phyloP scores from a whole-genome alignment of 2,329 filamentous ascomycete species.

The Xylaria digitata region DNA sequence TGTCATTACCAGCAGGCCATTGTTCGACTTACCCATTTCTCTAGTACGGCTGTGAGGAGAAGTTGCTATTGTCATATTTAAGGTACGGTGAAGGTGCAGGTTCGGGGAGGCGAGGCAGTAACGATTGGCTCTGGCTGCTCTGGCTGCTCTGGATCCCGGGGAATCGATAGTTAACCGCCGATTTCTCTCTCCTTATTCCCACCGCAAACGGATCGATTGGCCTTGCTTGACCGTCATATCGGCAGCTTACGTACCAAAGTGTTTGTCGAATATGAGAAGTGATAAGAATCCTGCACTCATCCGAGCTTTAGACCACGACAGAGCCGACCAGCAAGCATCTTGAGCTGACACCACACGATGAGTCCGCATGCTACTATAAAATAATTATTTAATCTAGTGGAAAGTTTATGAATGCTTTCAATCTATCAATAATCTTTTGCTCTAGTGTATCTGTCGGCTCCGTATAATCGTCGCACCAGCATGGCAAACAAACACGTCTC shows the following conservation, averaged over 20 bases:
- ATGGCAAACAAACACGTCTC: neutral
- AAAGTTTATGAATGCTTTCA: neutral
- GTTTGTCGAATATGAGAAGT: constrained; percentile 13
- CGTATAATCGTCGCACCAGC: neutral
- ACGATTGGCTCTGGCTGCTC: constrained; percentile 12
- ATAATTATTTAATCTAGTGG: too few relatives aligned
- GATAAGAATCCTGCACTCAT: constrained; percentile 18
- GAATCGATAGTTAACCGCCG: neutral
- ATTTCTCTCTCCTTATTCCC: neutral
- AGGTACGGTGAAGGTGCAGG: neutral
- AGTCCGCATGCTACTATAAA: too few relatives aligned
- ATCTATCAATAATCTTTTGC: too few relatives aligned
- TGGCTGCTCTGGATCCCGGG: neutral
- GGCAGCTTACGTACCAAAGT: neutral
- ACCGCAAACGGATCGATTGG: constrained; percentile 18
- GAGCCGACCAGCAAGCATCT: neutral
- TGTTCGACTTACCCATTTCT: constrained; percentile 38
- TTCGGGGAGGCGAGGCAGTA: neutral
- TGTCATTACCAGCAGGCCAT: constrained; percentile 8
- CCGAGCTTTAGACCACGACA: neutral
- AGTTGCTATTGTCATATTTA: constrained; percentile 9
- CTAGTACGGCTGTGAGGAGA: constrained; percentile 35
- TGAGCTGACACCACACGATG: neutral
- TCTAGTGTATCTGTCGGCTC: neutral
- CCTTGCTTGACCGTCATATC: neutral